These are phyloP conservation scores for Carex littledalei DNA, from an alignment of 176 grass and related monocot species.

Conservation along the genomic window DNA sequence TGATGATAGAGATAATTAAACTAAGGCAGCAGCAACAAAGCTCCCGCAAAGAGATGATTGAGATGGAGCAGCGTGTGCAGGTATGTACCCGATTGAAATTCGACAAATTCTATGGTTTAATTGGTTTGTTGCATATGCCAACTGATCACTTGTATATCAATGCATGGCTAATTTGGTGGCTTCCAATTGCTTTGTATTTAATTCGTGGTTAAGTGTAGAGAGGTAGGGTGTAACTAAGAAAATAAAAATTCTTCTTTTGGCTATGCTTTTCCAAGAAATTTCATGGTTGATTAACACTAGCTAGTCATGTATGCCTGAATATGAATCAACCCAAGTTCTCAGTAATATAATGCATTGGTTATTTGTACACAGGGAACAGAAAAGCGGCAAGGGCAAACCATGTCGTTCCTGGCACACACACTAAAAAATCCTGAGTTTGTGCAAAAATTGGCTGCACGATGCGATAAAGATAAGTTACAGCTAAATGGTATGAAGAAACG, in stretches of 20 bases:
- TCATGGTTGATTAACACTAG: background rate
- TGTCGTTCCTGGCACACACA: slow-evolving; percentile 42
- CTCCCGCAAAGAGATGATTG: slow-evolving; percentile 22
- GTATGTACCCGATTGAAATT: slow-evolving; percentile 1
- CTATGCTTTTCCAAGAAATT: background rate
- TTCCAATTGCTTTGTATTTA: background rate
- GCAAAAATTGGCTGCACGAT: background rate
- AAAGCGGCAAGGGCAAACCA: slow-evolving; percentile 48
- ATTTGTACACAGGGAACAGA: slow-evolving; percentile 29
- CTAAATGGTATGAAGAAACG: slow-evolving; percentile 30
- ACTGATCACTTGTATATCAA: background rate
- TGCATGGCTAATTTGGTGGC: background rate
- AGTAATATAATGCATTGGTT: background rate
- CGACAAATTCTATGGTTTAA: background rate
- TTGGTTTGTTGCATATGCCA: background rate
- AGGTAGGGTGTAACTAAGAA: background rate
- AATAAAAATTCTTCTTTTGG: background rate
- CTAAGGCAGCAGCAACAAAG: slow-evolving; percentile 42
- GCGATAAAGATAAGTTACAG: background rate
- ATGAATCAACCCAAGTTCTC: background rate
- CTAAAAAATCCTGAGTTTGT: slow-evolving; percentile 34
- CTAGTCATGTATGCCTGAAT: background rate
- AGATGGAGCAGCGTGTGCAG: slow-evolving; percentile 41
- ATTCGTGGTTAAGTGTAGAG: background rate
- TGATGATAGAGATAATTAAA: slow-evolving; percentile 39